Conservation (phyloP, 2,329 filamentous ascomycete species). For the Diatrype stigma region DNA sequence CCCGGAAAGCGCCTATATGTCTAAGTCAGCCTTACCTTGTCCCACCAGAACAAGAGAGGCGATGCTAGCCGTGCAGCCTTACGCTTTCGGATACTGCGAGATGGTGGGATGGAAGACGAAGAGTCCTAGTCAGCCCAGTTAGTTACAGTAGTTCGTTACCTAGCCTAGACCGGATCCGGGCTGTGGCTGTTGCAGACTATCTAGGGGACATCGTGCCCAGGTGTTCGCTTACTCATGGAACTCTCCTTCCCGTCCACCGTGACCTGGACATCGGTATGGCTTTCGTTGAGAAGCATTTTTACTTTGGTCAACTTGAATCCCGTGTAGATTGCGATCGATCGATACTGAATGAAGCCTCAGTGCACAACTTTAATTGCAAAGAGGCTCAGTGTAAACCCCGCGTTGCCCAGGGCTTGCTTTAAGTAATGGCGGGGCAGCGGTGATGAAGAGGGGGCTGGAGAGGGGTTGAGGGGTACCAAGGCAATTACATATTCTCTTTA, state of each 20-base stretch:
- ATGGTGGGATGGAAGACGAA: slow-evolving; percentile 86
- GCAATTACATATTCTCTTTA: too few species aligned
- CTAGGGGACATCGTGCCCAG: too few species aligned
- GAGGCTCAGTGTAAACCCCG: too few species aligned
- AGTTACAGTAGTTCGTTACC: slow-evolving; percentile 6
- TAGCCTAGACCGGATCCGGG: not conserved
- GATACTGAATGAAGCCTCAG: too few species aligned
- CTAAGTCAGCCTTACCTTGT: slow-evolving; percentile 10
- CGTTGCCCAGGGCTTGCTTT: too few species aligned
- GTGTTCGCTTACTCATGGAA: slow-evolving; percentile 43
- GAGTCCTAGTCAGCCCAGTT: slow-evolving; percentile 56
- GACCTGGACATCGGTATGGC: slow-evolving; percentile 46
- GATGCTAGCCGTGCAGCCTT: slow-evolving; percentile 28
- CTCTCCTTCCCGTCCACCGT: slow-evolving; percentile 50
- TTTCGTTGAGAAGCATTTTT: slow-evolving; percentile 53
- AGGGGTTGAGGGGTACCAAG: too few species aligned
- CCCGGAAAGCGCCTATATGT: slow-evolving; percentile 68
- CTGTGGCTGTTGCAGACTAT: too few species aligned
- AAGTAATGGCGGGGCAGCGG: too few species aligned
- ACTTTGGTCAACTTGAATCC: not conserved
- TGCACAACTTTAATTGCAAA: too few species aligned
- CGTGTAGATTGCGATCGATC: too few species aligned
- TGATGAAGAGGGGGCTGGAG: too few species aligned
- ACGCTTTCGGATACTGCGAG: slow-evolving; percentile 81
- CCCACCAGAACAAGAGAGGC: not conserved